Evolutionary conservation across 495 filamentous ascomycete genomes (phyloP).

Genomic region (Penicillium samsonianum): DNA sequence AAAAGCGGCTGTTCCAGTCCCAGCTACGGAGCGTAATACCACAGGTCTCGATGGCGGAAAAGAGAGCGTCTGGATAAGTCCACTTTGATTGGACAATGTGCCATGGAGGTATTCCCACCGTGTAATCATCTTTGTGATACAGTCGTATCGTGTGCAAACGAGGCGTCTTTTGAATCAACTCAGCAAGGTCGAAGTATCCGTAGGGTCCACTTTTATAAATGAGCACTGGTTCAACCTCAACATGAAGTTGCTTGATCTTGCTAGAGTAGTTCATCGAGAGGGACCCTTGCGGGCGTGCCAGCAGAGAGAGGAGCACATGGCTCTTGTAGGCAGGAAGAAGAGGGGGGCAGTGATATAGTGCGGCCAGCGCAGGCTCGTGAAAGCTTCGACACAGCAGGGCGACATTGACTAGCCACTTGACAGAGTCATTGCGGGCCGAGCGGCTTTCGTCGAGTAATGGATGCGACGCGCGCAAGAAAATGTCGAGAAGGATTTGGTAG

Average conservation of each 20-base stretch:
- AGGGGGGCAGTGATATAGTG: slow-evolving; percentile 70
- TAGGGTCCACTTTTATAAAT: slow-evolving; percentile 46
- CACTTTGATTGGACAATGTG: slow-evolving; percentile 50
- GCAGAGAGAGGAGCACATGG: slow-evolving; percentile 49
- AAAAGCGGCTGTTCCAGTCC: slow-evolving; percentile 76
- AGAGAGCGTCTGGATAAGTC: slow-evolving; percentile 61
- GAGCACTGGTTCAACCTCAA: slow-evolving; percentile 58
- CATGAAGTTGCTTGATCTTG: slow-evolving; percentile 68
- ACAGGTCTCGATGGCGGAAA: slow-evolving; percentile 52
- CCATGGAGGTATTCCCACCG: slow-evolving; percentile 32
- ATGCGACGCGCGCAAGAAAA: slow-evolving; percentile 66
- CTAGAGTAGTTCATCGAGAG: slow-evolving; percentile 57
- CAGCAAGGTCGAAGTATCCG: slow-evolving; percentile 49
- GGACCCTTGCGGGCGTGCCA: slow-evolving; percentile 43
- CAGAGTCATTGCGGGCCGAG: slow-evolving; percentile 40
- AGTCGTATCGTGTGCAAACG: slow-evolving; percentile 44
- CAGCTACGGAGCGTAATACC: slow-evolving; percentile 61
- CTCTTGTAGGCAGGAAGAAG: slow-evolving; percentile 53
- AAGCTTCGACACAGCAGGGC: slow-evolving; percentile 66
- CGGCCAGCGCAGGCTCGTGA: slow-evolving; percentile 71
- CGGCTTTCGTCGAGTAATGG: slow-evolving; percentile 56
- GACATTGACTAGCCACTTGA: slow-evolving; percentile 61
- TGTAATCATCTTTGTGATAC: slow-evolving; percentile 43
- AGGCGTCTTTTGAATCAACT: slow-evolving; percentile 44
- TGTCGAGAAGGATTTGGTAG: slow-evolving; percentile 67